Evolutionary conservation across 805 yeast species (phyloP).

Genomic region (Saccharomycopsis malanga): DNA sequence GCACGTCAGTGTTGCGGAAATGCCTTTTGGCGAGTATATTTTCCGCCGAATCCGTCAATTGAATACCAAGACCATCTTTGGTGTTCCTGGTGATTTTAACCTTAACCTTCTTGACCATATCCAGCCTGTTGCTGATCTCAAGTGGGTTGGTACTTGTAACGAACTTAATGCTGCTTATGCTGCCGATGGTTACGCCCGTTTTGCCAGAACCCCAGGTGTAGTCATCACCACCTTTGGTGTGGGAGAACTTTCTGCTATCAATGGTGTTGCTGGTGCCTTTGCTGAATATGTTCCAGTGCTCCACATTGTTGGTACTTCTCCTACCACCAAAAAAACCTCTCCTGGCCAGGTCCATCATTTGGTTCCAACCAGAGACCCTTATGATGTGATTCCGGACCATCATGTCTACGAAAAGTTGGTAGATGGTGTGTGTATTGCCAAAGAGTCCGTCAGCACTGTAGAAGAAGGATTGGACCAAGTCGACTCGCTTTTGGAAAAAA

Average conservation of each 20-base stretch:
- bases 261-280: conserved; percentile 76
- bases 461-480: conserved; percentile 49
- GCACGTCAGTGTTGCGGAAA: conserved; percentile 12
- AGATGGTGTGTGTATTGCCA: conserved; percentile 48
- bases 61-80: conserved; percentile 57
- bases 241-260: conserved; percentile 80
- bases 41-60: conserved; percentile 48
- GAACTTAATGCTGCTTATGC: conserved; percentile 87
- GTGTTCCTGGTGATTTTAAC: conserved; percentile 78
- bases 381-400: conserved; percentile 52
- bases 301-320: conserved; percentile 80
- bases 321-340: conserved; percentile 30
- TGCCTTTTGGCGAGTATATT: conserved; percentile 60
- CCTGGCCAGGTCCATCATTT: conserved; percentile 50
- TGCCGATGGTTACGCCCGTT: conserved; percentile 82
- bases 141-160: conserved; percentile 82
- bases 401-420: conserved; percentile 60
- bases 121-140: conserved; percentile 43
- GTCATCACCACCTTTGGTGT: conserved; percentile 76
- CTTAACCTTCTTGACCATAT: conserved; percentile 60
- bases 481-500: conserved; percentile 55
- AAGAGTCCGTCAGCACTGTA: conserved; percentile 42
- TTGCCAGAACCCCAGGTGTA: conserved; percentile 57
- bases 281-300: conserved; percentile 75
- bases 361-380: conserved; percentile 43